These are phyloP conservation scores for Niebla homalea DNA, from an alignment of 495 filamentous ascomycete genomes.

Conservation along the genomic window DNA sequence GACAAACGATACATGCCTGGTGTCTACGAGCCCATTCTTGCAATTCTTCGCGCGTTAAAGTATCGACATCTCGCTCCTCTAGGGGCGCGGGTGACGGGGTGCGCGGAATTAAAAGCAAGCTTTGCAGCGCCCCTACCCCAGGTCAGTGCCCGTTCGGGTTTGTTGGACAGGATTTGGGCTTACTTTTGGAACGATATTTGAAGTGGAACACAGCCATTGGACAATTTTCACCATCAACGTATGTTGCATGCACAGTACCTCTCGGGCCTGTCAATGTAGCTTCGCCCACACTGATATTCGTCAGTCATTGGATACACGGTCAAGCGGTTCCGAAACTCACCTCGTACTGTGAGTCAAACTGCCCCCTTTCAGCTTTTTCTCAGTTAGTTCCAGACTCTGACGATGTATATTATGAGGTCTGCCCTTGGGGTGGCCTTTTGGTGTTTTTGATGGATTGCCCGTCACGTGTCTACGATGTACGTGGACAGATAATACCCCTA, in stretches of 20 bases:
- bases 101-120: not conserved
- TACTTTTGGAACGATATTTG: constrained; percentile 8
- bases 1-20: not conserved
- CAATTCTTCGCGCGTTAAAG: not conserved
- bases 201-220: constrained; percentile 1
- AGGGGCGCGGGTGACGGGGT: not conserved
- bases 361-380: not conserved
- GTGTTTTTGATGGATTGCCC: no score
- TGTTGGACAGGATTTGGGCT: not conserved
- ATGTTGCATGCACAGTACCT: not conserved
- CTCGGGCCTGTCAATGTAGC: no score
- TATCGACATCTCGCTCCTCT: constrained; percentile 4
- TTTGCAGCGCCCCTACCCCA: constrained; percentile 2
- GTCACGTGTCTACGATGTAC: not conserved
- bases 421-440: no score
- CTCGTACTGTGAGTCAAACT: not conserved
- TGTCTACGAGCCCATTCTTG: not conserved
- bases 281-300: no score
- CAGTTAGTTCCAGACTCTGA: not conserved
- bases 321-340: no score
- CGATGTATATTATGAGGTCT: no score
- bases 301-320: no score
- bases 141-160: not conserved
- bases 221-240: not conserved
- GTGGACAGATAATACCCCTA: not conserved